Percentiles rank a stretch among this genome's conserved stretches.
These are phyloP conservation scores for Cystodermella granulosa DNA, from an alignment of 1,284 basidiomycete genomes.

Conservation along the genomic window DNA sequence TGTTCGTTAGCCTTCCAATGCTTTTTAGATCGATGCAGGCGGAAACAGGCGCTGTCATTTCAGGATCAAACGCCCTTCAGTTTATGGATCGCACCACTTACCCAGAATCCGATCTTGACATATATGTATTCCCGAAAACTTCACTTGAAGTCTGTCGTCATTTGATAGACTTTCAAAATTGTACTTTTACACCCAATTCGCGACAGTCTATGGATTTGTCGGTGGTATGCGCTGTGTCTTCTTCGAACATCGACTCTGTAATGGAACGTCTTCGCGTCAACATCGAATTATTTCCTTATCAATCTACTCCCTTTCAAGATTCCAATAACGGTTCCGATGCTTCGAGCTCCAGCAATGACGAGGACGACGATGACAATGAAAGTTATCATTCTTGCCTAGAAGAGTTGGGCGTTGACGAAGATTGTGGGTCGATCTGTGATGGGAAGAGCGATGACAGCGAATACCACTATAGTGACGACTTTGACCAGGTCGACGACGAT, in stretches of 20 bases:
- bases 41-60: slow-evolving; percentile 43
- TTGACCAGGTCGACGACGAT: no score
- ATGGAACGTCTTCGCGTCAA: background rate
- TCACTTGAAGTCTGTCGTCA: slow-evolving; percentile 25
- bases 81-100: slow-evolving; percentile 45
- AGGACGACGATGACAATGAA: no score
- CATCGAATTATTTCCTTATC: no score
- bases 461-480: no score
- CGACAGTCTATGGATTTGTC: slow-evolving; percentile 5
- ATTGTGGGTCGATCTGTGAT: no score
- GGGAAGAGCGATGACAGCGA: no score
- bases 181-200: slow-evolving; percentile 17
- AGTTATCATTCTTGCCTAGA: no score
- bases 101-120: slow-evolving; percentile 46
- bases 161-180: slow-evolving; percentile 28
- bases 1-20: slow-evolving; percentile 19
- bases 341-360: no score
- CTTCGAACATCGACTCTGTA: background rate
- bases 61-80: slow-evolving; percentile 49
- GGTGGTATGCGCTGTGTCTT: slow-evolving; percentile 1
- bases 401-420: no score
- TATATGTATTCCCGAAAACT: slow-evolving; percentile 37
- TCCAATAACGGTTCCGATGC: slow-evolving; percentile 3
- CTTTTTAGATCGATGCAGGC: slow-evolving; percentile 44
- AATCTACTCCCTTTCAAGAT: no score